A percentile compares a stretch with the other conserved stretches of the same genome.
These are phyloP conservation scores for Casuarina glauca DNA, from an alignment of 306 rosid species.

Conservation along the genomic window DNA sequence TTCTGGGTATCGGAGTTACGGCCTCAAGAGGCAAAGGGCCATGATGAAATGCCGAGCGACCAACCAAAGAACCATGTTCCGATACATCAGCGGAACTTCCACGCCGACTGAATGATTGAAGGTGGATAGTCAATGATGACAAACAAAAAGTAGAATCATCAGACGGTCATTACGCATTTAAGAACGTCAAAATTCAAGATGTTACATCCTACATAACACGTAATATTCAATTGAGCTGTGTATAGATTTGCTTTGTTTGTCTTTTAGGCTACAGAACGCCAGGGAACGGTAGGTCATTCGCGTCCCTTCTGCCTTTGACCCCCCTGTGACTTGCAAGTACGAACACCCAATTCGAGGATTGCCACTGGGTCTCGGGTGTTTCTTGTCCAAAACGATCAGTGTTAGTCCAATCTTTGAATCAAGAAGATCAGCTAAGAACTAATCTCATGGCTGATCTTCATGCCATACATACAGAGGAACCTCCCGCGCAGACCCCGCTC, in stretches of 20 bases:
- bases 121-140: background rate
- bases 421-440: background rate
- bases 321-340: background rate
- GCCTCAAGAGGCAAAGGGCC: background rate
- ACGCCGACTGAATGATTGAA: background rate
- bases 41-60: background rate
- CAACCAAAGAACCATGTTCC: background rate
- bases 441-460: conserved; percentile 41
- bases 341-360: conserved; percentile 6
- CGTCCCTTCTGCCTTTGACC: background rate
- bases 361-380: conserved; percentile 21
- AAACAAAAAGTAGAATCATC: background rate
- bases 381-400: conserved; percentile 7
- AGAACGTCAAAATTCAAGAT: background rate
- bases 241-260: no score
- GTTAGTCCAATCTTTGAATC: background rate
- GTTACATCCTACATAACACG: no score
- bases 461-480: conserved; percentile 38
- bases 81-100: background rate
- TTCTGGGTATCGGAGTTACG: background rate
- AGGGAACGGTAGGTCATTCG: background rate
- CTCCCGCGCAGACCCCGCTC: conserved; percentile 38
- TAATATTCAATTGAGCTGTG: no score
- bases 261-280: background rate
- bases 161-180: background rate